A percentile compares a stretch with the other conserved stretches of the same genome.
Conservation (phyloP, 1,284 basidiomycete species). For the Pyrrhoderma lamaoense region DNA sequence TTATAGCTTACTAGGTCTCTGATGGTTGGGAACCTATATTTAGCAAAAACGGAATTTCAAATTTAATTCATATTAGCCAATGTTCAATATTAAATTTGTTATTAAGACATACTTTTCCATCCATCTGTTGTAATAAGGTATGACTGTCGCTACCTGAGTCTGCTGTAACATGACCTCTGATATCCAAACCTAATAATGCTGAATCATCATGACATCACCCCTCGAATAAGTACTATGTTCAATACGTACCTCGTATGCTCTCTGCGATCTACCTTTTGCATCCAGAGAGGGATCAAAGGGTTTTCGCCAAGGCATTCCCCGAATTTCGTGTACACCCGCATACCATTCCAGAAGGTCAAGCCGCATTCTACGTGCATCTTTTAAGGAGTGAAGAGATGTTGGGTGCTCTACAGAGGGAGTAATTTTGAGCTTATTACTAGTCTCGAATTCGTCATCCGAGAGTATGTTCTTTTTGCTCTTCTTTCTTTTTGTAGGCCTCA, state of each 20-base stretch:
- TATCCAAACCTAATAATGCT: slow-evolving; percentile 62
- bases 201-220: slow-evolving; percentile 6
- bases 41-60: no score
- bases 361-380: slow-evolving; percentile 34
- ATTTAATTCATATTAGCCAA: no score
- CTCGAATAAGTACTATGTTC: slow-evolving; percentile 15
- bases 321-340: slow-evolving; percentile 46
- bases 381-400: slow-evolving; percentile 30
- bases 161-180: slow-evolving; percentile 98
- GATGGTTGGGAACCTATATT: slow-evolving; percentile 74
- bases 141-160: slow-evolving; percentile 86
- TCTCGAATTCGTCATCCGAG: not conserved
- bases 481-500: slow-evolving; percentile 10
- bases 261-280: slow-evolving; percentile 50
- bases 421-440: not conserved
- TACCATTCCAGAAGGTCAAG: slow-evolving; percentile 61
- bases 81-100: slow-evolving; percentile 7
- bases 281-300: slow-evolving; percentile 47
- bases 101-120: slow-evolving; percentile 65
- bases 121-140: slow-evolving; percentile 85
- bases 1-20: slow-evolving; percentile 58
- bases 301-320: slow-evolving; percentile 86
- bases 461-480: slow-evolving; percentile 3
- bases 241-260: slow-evolving; percentile 69
- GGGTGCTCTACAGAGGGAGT: slow-evolving; percentile 24